These are phyloP conservation scores for Ophiostoma populinum DNA, from an alignment of 2,329 filamentous ascomycete genomes.

Conservation along the genomic window DNA sequence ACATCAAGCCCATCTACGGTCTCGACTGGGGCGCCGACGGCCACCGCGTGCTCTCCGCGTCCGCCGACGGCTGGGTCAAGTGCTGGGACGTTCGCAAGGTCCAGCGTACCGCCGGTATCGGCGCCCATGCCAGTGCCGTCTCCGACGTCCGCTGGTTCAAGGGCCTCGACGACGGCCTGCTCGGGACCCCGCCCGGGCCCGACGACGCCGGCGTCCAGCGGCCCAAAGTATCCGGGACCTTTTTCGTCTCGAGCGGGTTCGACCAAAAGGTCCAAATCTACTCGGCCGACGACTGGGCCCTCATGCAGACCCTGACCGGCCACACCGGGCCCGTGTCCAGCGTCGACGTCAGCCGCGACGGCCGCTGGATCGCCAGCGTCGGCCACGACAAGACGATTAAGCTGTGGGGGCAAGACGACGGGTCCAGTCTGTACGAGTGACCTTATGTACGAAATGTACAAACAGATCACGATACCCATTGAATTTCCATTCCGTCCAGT, in stretches of 20 bases:
- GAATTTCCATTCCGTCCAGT: background rate
- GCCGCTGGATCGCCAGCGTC: slow-evolving; percentile 83
- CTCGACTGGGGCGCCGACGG: slow-evolving; percentile 88
- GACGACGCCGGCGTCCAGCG: slow-evolving; percentile 42
- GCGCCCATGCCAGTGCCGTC: slow-evolving; percentile 79
- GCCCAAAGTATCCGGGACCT: slow-evolving; percentile 79
- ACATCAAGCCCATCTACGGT: slow-evolving; percentile 82
- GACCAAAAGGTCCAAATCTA: slow-evolving; percentile 93
- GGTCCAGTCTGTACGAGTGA: slow-evolving; percentile 19
- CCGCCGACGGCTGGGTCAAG: slow-evolving; percentile 88
- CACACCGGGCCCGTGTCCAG: slow-evolving; percentile 87
- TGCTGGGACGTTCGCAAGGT: slow-evolving; percentile 96
- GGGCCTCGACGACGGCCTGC: slow-evolving; percentile 57
- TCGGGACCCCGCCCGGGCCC: slow-evolving; percentile 39
- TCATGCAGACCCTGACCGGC: slow-evolving; percentile 73
- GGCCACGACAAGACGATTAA: slow-evolving; percentile 93
- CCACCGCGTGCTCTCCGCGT: slow-evolving; percentile 80
- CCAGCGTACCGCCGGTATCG: slow-evolving; percentile 64
- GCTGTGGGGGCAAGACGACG: slow-evolving; percentile 80
- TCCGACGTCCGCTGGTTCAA: slow-evolving; percentile 92
- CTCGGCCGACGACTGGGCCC: slow-evolving; percentile 87
- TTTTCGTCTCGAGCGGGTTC: slow-evolving; percentile 80
- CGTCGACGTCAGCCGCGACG: slow-evolving; percentile 72
- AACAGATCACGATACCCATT: slow-evolving; percentile 5
- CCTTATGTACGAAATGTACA: too few species aligned